phyloP scores from a whole-genome alignment of 2,329 filamentous ascomycete species.

The Beauveria sp. region DNA sequence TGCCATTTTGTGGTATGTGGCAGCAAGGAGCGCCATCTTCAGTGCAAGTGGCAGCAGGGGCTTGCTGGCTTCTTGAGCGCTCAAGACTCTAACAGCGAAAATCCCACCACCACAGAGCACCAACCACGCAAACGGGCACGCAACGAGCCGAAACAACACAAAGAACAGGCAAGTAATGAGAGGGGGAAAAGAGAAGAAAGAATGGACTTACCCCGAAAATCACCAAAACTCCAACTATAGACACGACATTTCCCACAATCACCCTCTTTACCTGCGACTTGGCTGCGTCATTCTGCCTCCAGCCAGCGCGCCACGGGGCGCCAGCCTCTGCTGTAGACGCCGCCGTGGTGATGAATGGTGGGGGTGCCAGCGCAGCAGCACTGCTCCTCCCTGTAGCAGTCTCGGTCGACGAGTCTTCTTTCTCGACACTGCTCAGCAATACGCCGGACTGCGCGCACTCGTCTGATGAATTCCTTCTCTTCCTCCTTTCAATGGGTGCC shows the following conservation, averaged over 20 bases:
- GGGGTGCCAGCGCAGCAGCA: constrained; percentile 3
- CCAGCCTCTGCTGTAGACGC: constrained; percentile 1
- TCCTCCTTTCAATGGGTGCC: too few species aligned
- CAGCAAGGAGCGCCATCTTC: too few species aligned
- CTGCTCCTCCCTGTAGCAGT: neutral
- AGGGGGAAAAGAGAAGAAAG: neutral
- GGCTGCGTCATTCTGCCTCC: neutral
- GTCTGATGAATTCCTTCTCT: too few species aligned
- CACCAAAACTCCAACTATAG: neutral
- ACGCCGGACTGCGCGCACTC: neutral
- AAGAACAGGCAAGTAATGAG: neutral
- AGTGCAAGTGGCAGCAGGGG: too few species aligned
- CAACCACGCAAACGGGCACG: too few species aligned
- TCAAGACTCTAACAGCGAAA: too few species aligned
- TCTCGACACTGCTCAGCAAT: neutral
- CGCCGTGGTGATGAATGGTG: constrained; percentile 1
- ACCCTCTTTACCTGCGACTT: neutral
- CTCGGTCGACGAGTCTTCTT: neutral
- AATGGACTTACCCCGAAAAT: neutral
- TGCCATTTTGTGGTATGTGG: too few species aligned
- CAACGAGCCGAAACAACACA: too few species aligned
- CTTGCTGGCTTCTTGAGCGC: too few species aligned
- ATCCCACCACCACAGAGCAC: too few species aligned
- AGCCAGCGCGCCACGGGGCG: constrained; percentile 7
- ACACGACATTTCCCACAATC: neutral